Conservation (phyloP, 2,329 filamentous ascomycete genomes). For the Akanthomyces muscarius region DNA sequence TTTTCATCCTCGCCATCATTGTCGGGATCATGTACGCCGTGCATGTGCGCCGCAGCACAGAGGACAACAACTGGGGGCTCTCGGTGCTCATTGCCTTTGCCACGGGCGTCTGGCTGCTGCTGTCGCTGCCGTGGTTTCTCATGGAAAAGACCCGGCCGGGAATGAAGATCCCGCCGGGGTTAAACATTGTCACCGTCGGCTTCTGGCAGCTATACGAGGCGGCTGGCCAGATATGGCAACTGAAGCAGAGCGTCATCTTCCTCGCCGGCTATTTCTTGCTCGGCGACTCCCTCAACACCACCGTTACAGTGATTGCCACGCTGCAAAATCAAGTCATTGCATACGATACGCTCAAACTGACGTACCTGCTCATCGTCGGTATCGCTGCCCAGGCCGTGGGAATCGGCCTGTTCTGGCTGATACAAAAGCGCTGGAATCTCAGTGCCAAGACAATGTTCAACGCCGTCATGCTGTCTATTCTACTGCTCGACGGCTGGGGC, state of each 20-base stretch:
- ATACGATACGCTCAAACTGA: conserved; percentile 61
- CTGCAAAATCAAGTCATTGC: conserved; percentile 61
- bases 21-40: conserved; percentile 61
- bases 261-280: conserved; percentile 65
- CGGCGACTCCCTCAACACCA: conserved; percentile 67
- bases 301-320: conserved; percentile 63
- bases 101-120: conserved; percentile 59
- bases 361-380: conserved; percentile 63
- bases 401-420: conserved; percentile 57
- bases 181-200: conserved; percentile 53
- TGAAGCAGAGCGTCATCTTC: conserved; percentile 64
- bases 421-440: conserved; percentile 57
- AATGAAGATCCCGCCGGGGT: conserved; percentile 34
- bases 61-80: conserved; percentile 63
- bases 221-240: conserved; percentile 54
- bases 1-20: conserved; percentile 60
- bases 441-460: conserved; percentile 68
- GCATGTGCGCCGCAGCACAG: conserved; percentile 53
- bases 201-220: conserved; percentile 60
- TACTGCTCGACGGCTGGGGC: conserved; percentile 52
- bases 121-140: conserved; percentile 64
- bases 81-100: conserved; percentile 63
- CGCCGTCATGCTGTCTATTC: conserved; percentile 55
- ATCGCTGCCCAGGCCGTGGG: conserved; percentile 60
- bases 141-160: conserved; percentile 62